These are phyloP conservation scores for Helotiales sp. DNA, from an alignment of 2,329 filamentous ascomycete genomes.

Conservation along the genomic window DNA sequence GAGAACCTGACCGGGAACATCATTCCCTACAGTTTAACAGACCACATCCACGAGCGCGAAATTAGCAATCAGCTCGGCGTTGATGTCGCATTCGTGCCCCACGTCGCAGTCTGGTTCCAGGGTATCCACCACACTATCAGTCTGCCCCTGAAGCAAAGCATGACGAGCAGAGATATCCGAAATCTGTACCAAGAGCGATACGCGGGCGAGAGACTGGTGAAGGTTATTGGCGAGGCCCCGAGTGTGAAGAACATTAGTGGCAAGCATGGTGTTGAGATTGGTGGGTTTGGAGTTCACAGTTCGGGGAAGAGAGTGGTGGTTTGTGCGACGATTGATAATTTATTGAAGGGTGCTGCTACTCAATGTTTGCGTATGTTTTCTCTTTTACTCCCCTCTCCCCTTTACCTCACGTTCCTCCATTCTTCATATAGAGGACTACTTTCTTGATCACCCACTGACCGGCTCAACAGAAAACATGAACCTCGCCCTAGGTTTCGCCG, in stretches of 20 bases:
- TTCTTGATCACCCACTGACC: conserved; percentile 24
- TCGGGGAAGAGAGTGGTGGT: conserved; percentile 92
- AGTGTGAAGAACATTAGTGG: conserved; percentile 83
- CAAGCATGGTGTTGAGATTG: conserved; percentile 90
- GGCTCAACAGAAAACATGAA: conserved; percentile 81
- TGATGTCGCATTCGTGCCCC: conserved; percentile 84
- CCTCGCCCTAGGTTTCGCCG: conserved; percentile 82
- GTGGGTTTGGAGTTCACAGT: conserved; percentile 91
- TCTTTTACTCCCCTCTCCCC: background rate
- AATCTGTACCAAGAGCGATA: conserved; percentile 96
- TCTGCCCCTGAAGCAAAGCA: conserved; percentile 82
- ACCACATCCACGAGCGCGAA: conserved; percentile 94
- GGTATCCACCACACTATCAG: conserved; percentile 92
- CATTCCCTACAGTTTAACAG: conserved; percentile 88
- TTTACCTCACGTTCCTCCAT: too few relatives aligned
- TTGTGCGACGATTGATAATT: conserved; percentile 90
- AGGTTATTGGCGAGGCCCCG: conserved; percentile 86
- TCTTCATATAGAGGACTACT: too few relatives aligned
- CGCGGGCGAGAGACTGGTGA: conserved; percentile 93
- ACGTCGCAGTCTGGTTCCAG: conserved; percentile 96
- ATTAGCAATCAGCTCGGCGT: conserved; percentile 79
- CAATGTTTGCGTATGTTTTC: conserved; percentile 81
- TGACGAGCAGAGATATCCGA: conserved; percentile 90
- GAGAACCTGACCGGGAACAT: conserved; percentile 83
- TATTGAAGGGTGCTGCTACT: conserved; percentile 90